Base-by-base conservation (phyloP, 192 early-diverging fungal genomes). In the Linderina pennispora region DNA sequence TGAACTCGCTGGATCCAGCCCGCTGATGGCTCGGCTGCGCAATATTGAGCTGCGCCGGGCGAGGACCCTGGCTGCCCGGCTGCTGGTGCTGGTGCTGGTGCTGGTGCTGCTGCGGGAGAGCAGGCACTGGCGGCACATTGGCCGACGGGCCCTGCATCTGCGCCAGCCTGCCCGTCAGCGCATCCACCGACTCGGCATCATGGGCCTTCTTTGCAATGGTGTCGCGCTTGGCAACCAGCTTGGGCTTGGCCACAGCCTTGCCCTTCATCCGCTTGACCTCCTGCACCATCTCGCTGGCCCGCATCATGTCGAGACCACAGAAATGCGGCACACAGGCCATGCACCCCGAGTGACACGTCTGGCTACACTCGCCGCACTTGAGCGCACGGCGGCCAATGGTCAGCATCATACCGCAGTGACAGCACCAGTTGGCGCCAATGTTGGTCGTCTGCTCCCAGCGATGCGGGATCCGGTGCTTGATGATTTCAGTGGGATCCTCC, bases 391-490 rank as follows among this genome's bases (percentile, higher is more conserved):
- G 56, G 21, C 90, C 87, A 5, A 99, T 66, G 15, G 94, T 80
- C 26, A 98, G 83, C 86, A 99, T 90, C 32, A 81, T 90, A 23
- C 96, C 96, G 72, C 96, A 99, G 72, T 99, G 96, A 54, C 84
- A 90, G 65, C 96, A 99, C 96, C 96, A 99, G 64, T 84, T 82
- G 26, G 88, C 86, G 17, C 81, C 84, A 40, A 92, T 76, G 43
- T 85, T 91, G 31, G 82, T 83, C n/a, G 85, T 74, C 11, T 74
- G 71, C 53, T 94, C 89, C 60, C 93, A 97, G 34, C 96, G 85
- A 80, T 99, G 96, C 16, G 93, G 96, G 60, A 99, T 99, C 23
- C 85, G 78, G 65, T 99, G 96, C 38, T 40, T 40, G 38, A 40
- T 84, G 24, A 92, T 65, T 19, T 85, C 79, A 9, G 78, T 79